These are phyloP conservation scores for Parietichytrium sp. DNA, from an alignment of 108 stramenopile genomes.

Conservation along the genomic window DNA sequence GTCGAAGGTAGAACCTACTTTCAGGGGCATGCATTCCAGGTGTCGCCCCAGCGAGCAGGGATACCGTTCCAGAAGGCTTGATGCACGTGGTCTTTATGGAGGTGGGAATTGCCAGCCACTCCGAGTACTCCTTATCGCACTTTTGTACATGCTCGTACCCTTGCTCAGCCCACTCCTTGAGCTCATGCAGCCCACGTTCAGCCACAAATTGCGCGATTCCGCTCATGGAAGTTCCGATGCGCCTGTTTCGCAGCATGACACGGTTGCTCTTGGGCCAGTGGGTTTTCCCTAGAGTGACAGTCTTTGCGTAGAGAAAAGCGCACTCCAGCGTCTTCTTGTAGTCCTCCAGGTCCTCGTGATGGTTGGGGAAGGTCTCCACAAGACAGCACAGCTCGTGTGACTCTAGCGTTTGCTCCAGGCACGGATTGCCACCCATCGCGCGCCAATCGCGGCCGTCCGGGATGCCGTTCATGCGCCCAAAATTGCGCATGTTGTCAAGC, in stretches of 20 bases:
- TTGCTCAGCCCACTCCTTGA: constrained; percentile 55
- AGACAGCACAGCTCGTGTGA: constrained; percentile 67
- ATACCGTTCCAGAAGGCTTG: constrained; percentile 66
- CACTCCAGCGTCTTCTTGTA: constrained; percentile 51
- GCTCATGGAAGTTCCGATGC: constrained; percentile 64
- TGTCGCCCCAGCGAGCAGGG: constrained; percentile 66
- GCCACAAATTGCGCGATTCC: constrained; percentile 65
- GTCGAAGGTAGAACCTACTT: constrained; percentile 59
- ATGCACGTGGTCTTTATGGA: constrained; percentile 65
- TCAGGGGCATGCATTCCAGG: constrained; percentile 67
- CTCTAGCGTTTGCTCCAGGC: constrained; percentile 66
- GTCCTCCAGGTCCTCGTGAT: constrained; percentile 61
- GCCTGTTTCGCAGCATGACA: constrained; percentile 59
- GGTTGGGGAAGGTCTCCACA: constrained; percentile 64
- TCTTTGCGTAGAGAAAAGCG: constrained; percentile 65
- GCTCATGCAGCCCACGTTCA: constrained; percentile 48
- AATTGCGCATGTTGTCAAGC: constrained; percentile 62
- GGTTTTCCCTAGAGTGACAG: constrained; percentile 60
- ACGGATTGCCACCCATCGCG: constrained; percentile 65
- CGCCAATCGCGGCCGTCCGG: constrained; percentile 52
- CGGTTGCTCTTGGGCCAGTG: constrained; percentile 62
- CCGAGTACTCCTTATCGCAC: constrained; percentile 42
- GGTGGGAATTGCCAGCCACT: constrained; percentile 49
- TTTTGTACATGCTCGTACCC: constrained; percentile 42
- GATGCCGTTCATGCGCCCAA: constrained; percentile 54